A percentile compares a stretch with the other conserved stretches of the same genome.
Evolutionary conservation across 2,329 filamentous ascomycete species (phyloP).

Genomic region (Thielaviopsis populi): DNA sequence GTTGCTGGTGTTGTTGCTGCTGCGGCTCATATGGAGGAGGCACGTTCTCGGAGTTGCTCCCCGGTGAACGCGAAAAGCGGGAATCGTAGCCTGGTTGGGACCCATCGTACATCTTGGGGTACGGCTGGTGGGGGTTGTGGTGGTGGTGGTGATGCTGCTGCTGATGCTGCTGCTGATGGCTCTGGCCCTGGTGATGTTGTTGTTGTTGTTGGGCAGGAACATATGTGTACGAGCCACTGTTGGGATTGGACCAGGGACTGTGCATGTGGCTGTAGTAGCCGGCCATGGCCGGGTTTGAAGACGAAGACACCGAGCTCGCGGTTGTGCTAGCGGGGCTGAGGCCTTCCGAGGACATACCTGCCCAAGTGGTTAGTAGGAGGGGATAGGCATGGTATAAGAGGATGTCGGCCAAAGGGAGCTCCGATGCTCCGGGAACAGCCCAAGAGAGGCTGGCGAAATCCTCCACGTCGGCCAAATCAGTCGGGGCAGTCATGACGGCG

Average conservation of each 20-base stretch:
- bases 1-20: conserved; percentile 28
- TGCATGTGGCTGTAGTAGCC: conserved; percentile 38
- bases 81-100: conserved; percentile 10
- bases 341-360: conserved; percentile 41
- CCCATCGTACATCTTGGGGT: conserved; percentile 11
- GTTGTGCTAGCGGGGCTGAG: conserved; percentile 45
- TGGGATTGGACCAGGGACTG: conserved; percentile 43
- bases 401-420: background rate
- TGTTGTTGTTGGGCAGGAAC: conserved; percentile 28
- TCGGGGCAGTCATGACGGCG: background rate
- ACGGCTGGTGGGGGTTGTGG: conserved; percentile 19
- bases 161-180: conserved; percentile 18
- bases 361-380: conserved; percentile 7
- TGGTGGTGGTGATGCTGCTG: conserved; percentile 25
- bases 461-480: background rate
- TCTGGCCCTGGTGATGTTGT: conserved; percentile 26
- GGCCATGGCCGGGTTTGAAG: conserved; percentile 29
- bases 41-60: conserved; percentile 46
- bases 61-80: conserved; percentile 26
- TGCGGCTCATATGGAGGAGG: conserved; percentile 51
- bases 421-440: background rate
- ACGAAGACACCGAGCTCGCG: conserved; percentile 42
- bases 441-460: background rate
- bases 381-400: background rate
- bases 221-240: conserved; percentile 36